Evolutionary conservation across 176 grass and related monocot genomes (phyloP), one percentile per base, ranked within the genome.

Genomic region (Ampelocalamus luodianensis): DNA sequence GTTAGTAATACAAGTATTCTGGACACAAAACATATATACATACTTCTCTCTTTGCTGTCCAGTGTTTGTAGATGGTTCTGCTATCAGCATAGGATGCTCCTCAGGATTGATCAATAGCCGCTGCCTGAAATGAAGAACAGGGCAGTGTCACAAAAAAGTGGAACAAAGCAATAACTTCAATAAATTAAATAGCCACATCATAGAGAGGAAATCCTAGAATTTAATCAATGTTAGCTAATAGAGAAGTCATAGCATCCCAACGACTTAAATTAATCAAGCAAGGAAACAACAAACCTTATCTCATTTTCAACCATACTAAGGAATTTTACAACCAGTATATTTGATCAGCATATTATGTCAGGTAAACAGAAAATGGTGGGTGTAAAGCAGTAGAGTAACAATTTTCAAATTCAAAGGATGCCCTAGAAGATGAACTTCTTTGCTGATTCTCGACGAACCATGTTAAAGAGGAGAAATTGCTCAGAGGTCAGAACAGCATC

Each of bases 11-110:
- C 34, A 62, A 40, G 70, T 29, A 53, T 53, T 65, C 64, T 79
- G 74, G 75, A 65, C 27, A 83, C 13, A 71, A 78, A 63, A 45
- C 59, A 85, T 46, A 45, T 13, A 48, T 2, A 50, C 53, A 60
- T 88, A 99, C 97, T 90, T 99, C 78, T 99, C 97, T 86, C 97
- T 91, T 94, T 99, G 97, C 0, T 91, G 90, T 22, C 81, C 87
- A 63, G 88, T 92, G 77, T 96, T 99, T 61, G 61, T 91, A 79
- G 97, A 96, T 85, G 97, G 86, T 84, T 99, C 97, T 20, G 97
- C 91, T 72, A 99, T 89, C 36, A 99, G 92, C 90, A 99, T 96
- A 56, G 97, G 97, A 92, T 99, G 97, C 79, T 99, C 97, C 77
- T 90, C 92, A 51, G 97, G 97, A 86, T 99, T 94, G 82, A 99